Evolutionary conservation across 495 filamentous ascomycete genomes (phyloP), one percentile per base, ranked within the genome.

Genomic region (Bathelium albidoporum): DNA sequence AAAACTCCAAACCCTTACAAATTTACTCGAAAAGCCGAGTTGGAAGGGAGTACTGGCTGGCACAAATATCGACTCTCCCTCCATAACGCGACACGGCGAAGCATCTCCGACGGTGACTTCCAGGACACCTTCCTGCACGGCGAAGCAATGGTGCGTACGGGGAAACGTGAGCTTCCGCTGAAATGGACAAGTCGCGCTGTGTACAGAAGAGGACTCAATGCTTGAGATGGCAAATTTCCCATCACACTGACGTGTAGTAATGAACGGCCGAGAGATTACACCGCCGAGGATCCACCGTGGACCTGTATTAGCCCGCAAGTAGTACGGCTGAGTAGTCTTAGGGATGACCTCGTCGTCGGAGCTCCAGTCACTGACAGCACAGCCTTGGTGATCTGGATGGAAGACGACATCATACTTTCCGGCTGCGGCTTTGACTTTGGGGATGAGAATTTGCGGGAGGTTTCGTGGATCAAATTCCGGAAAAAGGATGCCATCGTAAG

Each of bases 381-480:
- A 76, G 0, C 74, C 73, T 32, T 73, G 62, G 55, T 80, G 75
- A 44, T 80, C 63, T 5, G 73, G 76, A 58, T 76, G 73, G 63
- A 78, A 78, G 0, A 80, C 74, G 32, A 81, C 76, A 61, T 81
- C 79, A 65, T 77, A 80, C 63, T 80, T 71, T 11, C 73, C 77
- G 41, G 78, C 76, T 0, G 78, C 79, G n/a, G 77, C 76, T 73
- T 78, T 80, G 4, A 81, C 72, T 65, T 78, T 80, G n/a, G 78
- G 78, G 45, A 80, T 77, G 43, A 81, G 62, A 39, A 65, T 52
- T 32, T 67, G 53, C 53, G 55, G 61, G 20, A 62, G 5, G 28
- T 67, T 67, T 12, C 65, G 59, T 12, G 59, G 26, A 58, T 67
- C 65, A 1, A 36, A 26, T 34, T 58, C 59, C 24, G 65, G 65